phyloP scores from a whole-genome alignment of 1,284 basidiomycete species.

The Rhodotorula sp. region DNA sequence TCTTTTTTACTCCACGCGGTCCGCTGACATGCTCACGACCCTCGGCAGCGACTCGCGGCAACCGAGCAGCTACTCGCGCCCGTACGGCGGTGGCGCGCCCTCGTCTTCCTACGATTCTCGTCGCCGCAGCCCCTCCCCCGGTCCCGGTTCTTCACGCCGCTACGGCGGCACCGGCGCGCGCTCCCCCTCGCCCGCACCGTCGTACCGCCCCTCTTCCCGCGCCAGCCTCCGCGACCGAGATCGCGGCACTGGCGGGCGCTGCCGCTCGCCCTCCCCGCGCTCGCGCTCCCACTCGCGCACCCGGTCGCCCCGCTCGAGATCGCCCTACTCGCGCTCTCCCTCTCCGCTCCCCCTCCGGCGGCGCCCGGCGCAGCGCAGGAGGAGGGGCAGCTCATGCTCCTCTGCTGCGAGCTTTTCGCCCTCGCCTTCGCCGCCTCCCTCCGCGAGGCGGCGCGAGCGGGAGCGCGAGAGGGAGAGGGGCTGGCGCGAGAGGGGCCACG shows the following conservation, averaged over 20 bases:
- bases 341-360: neutral
- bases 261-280: neutral
- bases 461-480: too few relatives aligned
- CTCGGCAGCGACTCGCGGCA: too few relatives aligned
- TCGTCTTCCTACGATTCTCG: neutral
- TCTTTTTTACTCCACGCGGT: too few relatives aligned
- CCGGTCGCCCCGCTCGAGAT: neutral
- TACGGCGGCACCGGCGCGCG: neutral
- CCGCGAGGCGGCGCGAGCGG: neutral
- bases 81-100: too few relatives aligned
- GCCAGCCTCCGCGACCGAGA: neutral
- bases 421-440: neutral
- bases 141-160: too few relatives aligned
- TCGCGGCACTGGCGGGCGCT: neutral
- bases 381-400: conserved; percentile 1
- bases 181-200: neutral
- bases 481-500: too few relatives aligned
- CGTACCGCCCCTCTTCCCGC: neutral
- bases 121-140: neutral
- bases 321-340: neutral
- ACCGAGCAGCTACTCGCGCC: too few relatives aligned
- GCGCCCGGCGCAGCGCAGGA: neutral
- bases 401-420: conserved; percentile 1
- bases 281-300: conserved; percentile 1
- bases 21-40: too few relatives aligned